Conservation (phyloP, 2,329 filamentous ascomycete genomes). For the Sporothrix sp. region DNA sequence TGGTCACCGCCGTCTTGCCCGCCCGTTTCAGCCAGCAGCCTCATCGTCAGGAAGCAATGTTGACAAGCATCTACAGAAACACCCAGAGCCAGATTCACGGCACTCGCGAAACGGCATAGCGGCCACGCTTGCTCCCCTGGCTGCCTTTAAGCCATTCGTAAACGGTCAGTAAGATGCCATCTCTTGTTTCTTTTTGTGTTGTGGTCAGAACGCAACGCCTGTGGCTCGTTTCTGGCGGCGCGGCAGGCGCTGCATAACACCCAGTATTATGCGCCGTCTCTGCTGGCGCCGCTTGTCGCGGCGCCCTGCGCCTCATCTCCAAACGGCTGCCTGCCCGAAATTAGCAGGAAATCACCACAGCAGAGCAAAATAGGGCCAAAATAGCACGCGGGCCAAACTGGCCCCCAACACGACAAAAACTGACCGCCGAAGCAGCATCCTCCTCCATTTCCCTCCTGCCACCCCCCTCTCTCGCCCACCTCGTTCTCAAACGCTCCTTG, state of each 20-base stretch:
- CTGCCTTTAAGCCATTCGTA: conserved; percentile 5
- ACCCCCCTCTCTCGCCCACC: not conserved
- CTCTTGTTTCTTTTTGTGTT: too few species aligned
- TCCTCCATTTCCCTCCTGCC: not conserved
- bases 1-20: not conserved
- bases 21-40: not conserved
- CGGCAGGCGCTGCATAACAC: not conserved
- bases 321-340: conserved; percentile 13
- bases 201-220: too few species aligned
- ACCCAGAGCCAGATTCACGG: not conserved
- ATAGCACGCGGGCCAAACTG: not conserved
- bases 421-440: conserved; percentile 4
- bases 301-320: conserved; percentile 4
- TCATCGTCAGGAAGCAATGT: too few species aligned
- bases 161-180: conserved; percentile 13
- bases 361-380: not conserved
- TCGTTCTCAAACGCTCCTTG: too few species aligned
- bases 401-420: conserved; percentile 1
- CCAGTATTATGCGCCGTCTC: not conserved
- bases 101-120: conserved; percentile 8
- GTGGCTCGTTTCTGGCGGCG: not conserved
- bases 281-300: not conserved
- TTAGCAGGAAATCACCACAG: conserved; percentile 5
- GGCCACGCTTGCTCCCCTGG: conserved; percentile 9
- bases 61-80: too few species aligned